phyloP scores from a whole-genome alignment of 306 rosid species.

The Malus fusca region DNA sequence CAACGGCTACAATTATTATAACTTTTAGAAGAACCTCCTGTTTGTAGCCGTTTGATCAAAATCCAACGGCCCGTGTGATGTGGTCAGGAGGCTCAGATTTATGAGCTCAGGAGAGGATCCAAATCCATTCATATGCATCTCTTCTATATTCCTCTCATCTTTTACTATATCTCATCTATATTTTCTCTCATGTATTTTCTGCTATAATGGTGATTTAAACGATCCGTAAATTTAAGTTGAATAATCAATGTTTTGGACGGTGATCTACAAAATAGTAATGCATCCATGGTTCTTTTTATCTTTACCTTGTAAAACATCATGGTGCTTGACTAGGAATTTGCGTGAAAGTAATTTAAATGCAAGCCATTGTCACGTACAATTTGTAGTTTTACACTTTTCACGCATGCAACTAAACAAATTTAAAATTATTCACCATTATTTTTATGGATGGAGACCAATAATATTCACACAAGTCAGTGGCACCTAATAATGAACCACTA shows the following conservation, averaged over 20 bases:
- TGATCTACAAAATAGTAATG: neutral
- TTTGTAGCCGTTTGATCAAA: too few species aligned
- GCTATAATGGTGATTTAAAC: neutral
- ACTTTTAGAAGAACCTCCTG: too few species aligned
- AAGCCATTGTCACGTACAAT: neutral
- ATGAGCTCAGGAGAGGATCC: too few species aligned
- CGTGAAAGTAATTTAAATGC: neutral
- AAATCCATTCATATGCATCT: neutral
- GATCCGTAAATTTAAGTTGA: neutral
- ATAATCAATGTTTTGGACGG: neutral
- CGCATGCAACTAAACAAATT: slow-evolving; percentile 1
- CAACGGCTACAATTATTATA: too few species aligned
- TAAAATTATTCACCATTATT: neutral
- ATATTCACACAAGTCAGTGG: neutral
- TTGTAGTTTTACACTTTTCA: neutral
- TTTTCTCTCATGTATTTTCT: neutral
- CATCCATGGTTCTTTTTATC: neutral
- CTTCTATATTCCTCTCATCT: neutral
- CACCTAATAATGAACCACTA: too few species aligned
- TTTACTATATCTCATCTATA: neutral
- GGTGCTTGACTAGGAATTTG: neutral
- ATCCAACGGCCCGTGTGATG: too few species aligned
- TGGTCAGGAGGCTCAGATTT: too few species aligned
- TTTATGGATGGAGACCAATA: neutral
- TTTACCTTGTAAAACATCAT: neutral